Percentiles rank a stretch among this genome's conserved stretches.
phyloP scores from a whole-genome alignment of 305 asterid genomes.

The Solanum hybrid region DNA sequence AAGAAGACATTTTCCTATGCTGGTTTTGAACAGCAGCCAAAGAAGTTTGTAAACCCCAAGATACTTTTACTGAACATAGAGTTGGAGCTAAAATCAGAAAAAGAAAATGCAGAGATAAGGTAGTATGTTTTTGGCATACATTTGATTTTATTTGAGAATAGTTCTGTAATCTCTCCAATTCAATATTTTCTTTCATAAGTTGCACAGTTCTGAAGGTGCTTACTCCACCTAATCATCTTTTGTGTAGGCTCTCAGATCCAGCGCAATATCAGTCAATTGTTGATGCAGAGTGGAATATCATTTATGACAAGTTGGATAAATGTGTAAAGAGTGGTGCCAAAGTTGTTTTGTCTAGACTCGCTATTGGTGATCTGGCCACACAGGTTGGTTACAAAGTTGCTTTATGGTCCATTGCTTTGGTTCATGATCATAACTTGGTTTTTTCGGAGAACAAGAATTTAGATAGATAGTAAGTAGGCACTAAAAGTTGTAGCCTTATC shows the following conservation, averaged over 20 bases:
- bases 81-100: slow-evolving; percentile 94
- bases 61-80: slow-evolving; percentile 88
- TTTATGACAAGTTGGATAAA: slow-evolving; percentile 93
- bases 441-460: background rate
- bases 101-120: slow-evolving; percentile 99
- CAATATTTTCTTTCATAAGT: background rate
- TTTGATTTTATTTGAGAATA: background rate
- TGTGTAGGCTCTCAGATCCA: slow-evolving; percentile 31
- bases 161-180: background rate
- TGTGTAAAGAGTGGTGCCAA: slow-evolving; percentile 96
- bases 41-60: slow-evolving; percentile 72
- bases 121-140: slow-evolving; percentile 12
- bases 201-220: slow-evolving; percentile 6
- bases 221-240: background rate
- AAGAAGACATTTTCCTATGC: slow-evolving; percentile 99
- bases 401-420: background rate
- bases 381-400: slow-evolving; percentile 43
- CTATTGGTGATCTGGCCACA: slow-evolving; percentile 95
- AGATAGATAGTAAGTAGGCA: background rate
- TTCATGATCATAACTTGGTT: background rate
- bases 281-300: slow-evolving; percentile 99
- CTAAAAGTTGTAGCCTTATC: background rate
- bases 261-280: slow-evolving; percentile 95
- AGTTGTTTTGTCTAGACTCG: slow-evolving; percentile 88
- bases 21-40: slow-evolving; percentile 99